phyloP scores from a whole-genome alignment of 2,329 filamentous ascomycete genomes.

The Zopfia rhizophila region DNA sequence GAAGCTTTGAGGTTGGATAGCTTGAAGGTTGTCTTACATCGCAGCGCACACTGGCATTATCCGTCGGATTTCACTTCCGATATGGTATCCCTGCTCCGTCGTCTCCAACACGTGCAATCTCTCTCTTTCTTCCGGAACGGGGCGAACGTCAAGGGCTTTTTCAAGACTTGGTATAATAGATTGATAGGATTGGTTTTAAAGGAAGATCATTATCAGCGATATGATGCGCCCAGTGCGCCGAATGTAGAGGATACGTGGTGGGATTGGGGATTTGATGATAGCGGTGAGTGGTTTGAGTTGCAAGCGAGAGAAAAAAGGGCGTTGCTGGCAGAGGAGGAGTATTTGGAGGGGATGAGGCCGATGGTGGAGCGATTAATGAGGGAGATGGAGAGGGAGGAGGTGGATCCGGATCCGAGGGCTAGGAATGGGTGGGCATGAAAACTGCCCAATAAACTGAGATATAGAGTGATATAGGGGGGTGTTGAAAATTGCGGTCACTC shows the following conservation, averaged over 20 bases:
- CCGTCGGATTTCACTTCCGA: constrained; percentile 45
- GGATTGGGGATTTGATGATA: constrained; percentile 48
- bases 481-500: no score
- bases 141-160: constrained; percentile 48
- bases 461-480: no score
- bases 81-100: constrained; percentile 45
- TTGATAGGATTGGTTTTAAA: constrained; percentile 54
- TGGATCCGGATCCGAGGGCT: constrained; percentile 49
- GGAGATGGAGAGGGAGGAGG: constrained; percentile 50
- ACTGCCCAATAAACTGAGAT: no score
- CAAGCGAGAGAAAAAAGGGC: constrained; percentile 37
- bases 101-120: constrained; percentile 42
- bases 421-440: constrained; percentile 23
- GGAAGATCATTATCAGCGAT: constrained; percentile 53
- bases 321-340: constrained; percentile 47
- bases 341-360: constrained; percentile 51
- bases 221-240: constrained; percentile 41
- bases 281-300: constrained; percentile 42
- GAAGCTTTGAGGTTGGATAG: constrained; percentile 41
- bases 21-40: constrained; percentile 44
- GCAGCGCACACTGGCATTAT: constrained; percentile 45
- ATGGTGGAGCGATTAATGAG: constrained; percentile 47
- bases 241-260: constrained; percentile 51
- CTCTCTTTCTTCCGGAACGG: constrained; percentile 49
- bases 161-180: constrained; percentile 51